Percentiles rank a stretch among this genome's conserved stretches.
Conservation (phyloP, 257 asterid genomes). For the Primulina tabacum region DNA sequence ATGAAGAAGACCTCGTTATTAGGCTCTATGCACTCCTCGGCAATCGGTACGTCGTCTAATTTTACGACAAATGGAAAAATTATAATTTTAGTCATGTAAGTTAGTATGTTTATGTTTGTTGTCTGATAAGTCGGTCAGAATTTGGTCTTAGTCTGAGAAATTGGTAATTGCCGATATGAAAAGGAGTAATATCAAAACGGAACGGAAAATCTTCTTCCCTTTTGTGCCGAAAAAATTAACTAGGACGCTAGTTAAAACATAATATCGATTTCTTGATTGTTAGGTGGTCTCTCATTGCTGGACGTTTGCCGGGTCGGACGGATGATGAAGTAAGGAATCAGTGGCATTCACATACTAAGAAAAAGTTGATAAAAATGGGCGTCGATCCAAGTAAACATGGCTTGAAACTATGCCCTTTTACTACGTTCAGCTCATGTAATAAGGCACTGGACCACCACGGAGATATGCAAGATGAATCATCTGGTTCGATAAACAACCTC, state of each 20-base stretch:
- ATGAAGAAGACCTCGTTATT: neutral
- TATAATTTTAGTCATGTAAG: too few relatives aligned
- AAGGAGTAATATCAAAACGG: neutral
- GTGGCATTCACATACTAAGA: neutral
- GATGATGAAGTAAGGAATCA: neutral
- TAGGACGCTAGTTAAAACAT: too few relatives aligned
- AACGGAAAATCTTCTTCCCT: too few relatives aligned
- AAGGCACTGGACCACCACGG: neutral
- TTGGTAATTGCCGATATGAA: neutral
- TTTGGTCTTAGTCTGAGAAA: too few relatives aligned
- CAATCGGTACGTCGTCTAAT: neutral
- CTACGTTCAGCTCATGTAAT: neutral
- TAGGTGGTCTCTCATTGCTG: neutral
- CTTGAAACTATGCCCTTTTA: neutral
- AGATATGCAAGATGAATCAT: neutral
- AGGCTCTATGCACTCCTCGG: neutral
- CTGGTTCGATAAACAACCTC: neutral
- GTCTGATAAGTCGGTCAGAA: too few relatives aligned
- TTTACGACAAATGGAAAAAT: neutral
- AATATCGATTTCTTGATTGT: neutral
- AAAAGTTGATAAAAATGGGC: neutral
- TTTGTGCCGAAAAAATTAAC: too few relatives aligned
- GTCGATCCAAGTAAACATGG: neutral
- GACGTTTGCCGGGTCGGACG: neutral
- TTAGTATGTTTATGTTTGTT: neutral